These are phyloP conservation scores for Hortiboletus rubellus DNA, from an alignment of 1,284 basidiomycete genomes.

Conservation along the genomic window DNA sequence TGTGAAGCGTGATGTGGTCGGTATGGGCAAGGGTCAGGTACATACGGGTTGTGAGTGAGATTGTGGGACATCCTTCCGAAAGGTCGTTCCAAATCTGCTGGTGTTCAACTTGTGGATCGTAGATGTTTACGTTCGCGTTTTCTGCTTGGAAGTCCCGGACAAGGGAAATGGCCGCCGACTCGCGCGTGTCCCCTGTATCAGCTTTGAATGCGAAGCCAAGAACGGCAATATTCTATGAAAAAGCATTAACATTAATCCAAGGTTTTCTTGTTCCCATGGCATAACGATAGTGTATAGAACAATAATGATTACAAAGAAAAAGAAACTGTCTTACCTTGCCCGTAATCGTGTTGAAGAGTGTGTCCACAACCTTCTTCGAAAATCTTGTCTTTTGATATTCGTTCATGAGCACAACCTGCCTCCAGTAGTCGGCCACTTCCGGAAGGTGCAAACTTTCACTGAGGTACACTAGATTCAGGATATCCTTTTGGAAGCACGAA, in stretches of 20 bases:
- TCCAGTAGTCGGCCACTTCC: conserved; percentile 98
- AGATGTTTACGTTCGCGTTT: conserved; percentile 83
- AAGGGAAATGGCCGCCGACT: conserved; percentile 95
- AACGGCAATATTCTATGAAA: conserved; percentile 83
- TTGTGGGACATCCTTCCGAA: conserved; percentile 60
- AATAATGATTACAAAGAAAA: not conserved
- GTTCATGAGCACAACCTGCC: conserved; percentile 93
- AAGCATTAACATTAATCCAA: conserved; percentile 10
- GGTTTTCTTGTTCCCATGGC: not conserved
- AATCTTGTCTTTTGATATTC: conserved; percentile 94
- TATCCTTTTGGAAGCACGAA: conserved; percentile 99
- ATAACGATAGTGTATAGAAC: not conserved
- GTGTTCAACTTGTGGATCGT: conserved; percentile 86
- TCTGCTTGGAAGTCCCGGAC: conserved; percentile 93
- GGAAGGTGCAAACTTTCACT: conserved; percentile 92
- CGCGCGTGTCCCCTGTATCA: conserved; percentile 96
- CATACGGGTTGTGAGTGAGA: conserved; percentile 61
- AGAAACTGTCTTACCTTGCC: conserved; percentile 64
- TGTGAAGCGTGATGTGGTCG: not conserved
- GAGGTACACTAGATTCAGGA: conserved; percentile 97
- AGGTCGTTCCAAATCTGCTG: conserved; percentile 79
- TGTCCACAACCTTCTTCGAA: conserved; percentile 89
- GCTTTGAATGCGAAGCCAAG: conserved; percentile 97
- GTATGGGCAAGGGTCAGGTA: conserved; percentile 12
- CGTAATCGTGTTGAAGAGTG: conserved; percentile 97